phyloP scores from a whole-genome alignment of 768 basidiomycete genomes.

The Rhodosporidiobolus sp. region DNA sequence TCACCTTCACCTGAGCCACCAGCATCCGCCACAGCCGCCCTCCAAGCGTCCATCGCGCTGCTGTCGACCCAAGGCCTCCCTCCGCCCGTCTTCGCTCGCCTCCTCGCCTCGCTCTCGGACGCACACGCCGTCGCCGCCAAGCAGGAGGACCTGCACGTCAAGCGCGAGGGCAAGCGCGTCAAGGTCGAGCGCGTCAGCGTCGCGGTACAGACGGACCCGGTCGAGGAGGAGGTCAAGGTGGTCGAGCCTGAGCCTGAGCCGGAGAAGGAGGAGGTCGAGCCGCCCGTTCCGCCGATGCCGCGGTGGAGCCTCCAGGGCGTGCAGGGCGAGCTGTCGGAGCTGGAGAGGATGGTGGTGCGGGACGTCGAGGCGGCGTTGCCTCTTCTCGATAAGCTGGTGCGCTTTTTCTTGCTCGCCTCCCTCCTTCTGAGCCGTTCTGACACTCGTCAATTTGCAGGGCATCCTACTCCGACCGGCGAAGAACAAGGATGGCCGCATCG shows the following conservation, averaged over 20 bases:
- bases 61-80: background rate
- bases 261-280: background rate
- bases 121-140: background rate
- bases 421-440: background rate
- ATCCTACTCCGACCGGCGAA: background rate
- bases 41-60: background rate
- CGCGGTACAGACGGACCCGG: background rate
- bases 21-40: background rate
- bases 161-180: slow-evolving; percentile 9
- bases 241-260: background rate
- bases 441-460: background rate
- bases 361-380: slow-evolving; percentile 7
- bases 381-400: slow-evolving; percentile 2
- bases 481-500: background rate
- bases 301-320: background rate
- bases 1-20: too few species aligned
- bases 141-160: slow-evolving; percentile 5
- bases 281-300: background rate
- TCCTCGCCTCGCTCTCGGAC: background rate
- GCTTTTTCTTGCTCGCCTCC: background rate
- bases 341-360: background rate
- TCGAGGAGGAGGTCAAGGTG: background rate
- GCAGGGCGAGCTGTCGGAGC: background rate
- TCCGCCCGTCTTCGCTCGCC: background rate
- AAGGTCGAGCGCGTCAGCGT: slow-evolving; percentile 3